Conservation (phyloP, 495 filamentous ascomycete species). For the Podospora didyma region DNA sequence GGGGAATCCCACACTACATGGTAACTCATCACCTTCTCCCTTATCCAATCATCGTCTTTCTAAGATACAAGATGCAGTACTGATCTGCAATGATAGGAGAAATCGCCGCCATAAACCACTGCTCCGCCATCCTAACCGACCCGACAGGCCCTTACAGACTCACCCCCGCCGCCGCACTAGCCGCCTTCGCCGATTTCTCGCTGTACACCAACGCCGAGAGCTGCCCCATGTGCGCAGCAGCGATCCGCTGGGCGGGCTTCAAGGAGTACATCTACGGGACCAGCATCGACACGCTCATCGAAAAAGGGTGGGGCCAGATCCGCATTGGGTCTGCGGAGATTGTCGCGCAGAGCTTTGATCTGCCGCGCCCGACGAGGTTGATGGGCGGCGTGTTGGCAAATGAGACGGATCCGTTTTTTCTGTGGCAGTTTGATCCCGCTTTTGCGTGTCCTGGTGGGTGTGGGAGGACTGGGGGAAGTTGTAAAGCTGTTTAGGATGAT, state of each 20-base stretch:
- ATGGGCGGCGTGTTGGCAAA: constrained; percentile 41
- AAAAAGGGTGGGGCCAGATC: constrained; percentile 50
- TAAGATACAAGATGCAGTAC: background rate
- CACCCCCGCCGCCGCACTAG: constrained; percentile 30
- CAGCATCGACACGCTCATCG: constrained; percentile 39
- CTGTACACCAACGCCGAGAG: constrained; percentile 56
- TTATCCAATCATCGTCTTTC: background rate
- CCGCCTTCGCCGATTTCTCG: constrained; percentile 42
- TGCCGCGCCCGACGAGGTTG: constrained; percentile 32
- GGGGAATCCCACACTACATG: constrained; percentile 49
- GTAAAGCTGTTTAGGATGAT: background rate
- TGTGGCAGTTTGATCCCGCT: constrained; percentile 47
- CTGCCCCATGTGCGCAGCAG: constrained; percentile 57
- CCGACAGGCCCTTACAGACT: constrained; percentile 40
- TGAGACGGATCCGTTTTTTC: constrained; percentile 50
- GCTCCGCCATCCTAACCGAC: constrained; percentile 44
- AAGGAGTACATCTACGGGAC: constrained; percentile 52
- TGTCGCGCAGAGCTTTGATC: constrained; percentile 37
- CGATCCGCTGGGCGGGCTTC: constrained; percentile 53
- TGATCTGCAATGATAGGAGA: constrained; percentile 32
- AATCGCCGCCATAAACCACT: constrained; percentile 51
- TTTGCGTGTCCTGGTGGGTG: constrained; percentile 46
- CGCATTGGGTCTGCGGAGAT: constrained; percentile 41
- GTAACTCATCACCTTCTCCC: constrained; percentile 18
- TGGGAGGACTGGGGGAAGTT: background rate